Evolutionary conservation across 768 basidiomycete genomes (phyloP), one percentile per base, ranked within the genome.

Genomic region (Dentipellis sp.): DNA sequence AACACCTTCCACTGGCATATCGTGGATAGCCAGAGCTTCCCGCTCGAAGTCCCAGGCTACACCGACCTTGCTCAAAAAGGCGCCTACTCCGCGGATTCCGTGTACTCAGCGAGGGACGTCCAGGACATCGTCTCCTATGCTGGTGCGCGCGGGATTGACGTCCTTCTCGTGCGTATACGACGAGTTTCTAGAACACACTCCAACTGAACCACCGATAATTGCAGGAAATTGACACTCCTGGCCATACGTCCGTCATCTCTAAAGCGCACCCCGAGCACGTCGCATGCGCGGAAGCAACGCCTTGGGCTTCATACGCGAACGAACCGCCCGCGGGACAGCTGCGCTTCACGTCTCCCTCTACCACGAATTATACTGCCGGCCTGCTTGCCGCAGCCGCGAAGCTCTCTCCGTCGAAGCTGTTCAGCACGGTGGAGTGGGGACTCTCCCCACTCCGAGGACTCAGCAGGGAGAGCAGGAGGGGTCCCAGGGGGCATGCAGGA

Each of bases 251-350:
- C 10, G 63, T 67, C 42, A 73, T 79, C 42, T 66, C 68, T 4
- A 54, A 70, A 12, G 66, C 76, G 1, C 72, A 76, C 58, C 78
- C 79, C 0, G 76, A 78, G 6, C 67, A 65, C 55, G 63, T 81
- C 35, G 78, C 77, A 3, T 78, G 78, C 58, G 56, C 62, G 16
- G 61, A 70, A 17, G 57, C 60, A 0, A 58, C 67, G 2, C 73
- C 55, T 12, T 86, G 86, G 84, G 16, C 70, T 0, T 70, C 66
- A 4, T 88, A 80, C 55, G 87, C 86, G 6, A 76, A 72, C 60
- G 85, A 92, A 59, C 91, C 91, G 1, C 91, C 91, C 0, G 80
- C 90, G 0, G 91, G 91, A 0, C 90, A 94, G 65, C 79, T 93
- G 10, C 84, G 87, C 42, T 76, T 94, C 53, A 83, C 85, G 0